Percentiles rank a stretch among this genome's conserved stretches.
Evolutionary conservation across 345 rosid genomes (phyloP).

Genomic region (Rhodamnia rubescens): DNA sequence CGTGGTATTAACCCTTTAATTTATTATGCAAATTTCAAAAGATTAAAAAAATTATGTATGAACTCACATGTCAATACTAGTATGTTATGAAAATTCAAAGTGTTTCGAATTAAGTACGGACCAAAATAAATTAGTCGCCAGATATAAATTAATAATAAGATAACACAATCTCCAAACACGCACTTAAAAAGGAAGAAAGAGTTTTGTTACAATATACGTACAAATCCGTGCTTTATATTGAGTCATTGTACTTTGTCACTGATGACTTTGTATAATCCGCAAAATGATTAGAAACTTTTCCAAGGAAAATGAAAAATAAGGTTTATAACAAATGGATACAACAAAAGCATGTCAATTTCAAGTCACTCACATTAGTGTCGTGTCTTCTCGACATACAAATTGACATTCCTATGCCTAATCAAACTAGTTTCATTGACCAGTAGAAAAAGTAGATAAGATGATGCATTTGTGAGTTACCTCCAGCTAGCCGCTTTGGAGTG

Average conservation of each 20-base stretch:
- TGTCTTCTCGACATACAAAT: not conserved
- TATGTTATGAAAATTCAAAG: not conserved
- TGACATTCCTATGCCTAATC: not conserved
- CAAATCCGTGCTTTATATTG: not conserved
- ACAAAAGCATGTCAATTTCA: not conserved
- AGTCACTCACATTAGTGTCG: too few species aligned
- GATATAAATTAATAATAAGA: not conserved
- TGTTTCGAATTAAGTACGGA: not conserved
- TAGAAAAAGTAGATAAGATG: constrained; percentile 7
- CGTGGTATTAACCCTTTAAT: too few species aligned
- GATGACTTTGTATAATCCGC: not conserved
- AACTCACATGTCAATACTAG: not conserved
- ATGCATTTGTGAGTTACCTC: constrained; percentile 20
- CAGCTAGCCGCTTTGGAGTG: constrained; percentile 47
- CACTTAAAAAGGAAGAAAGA: not conserved
- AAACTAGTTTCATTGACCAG: not conserved
- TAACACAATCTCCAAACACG: not conserved
- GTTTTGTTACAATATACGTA: not conserved
- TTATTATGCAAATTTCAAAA: too few species aligned
- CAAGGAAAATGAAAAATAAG: not conserved
- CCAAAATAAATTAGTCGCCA: not conserved
- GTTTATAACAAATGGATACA: not conserved
- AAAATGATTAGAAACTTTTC: not conserved
- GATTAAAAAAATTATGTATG: too few species aligned
- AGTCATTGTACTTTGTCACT: not conserved